These are phyloP conservation scores for Microcyclosporella mali DNA, from an alignment of 2,329 filamentous ascomycete species.

Conservation along the genomic window DNA sequence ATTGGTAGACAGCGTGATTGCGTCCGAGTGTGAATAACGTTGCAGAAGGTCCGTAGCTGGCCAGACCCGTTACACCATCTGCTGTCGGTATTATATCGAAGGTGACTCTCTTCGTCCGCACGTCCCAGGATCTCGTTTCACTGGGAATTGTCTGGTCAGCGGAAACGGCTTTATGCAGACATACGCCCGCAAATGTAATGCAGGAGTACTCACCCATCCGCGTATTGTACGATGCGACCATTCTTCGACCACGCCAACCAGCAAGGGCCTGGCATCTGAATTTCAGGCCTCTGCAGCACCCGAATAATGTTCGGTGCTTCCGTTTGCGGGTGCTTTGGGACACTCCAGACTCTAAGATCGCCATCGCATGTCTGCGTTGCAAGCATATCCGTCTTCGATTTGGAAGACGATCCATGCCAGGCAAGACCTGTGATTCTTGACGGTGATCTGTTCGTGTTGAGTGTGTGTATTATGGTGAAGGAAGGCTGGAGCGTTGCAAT, in stretches of 20 bases:
- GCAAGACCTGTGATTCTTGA: conserved; percentile 81
- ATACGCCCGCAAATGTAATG: background rate
- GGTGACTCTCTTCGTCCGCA: conserved; percentile 93
- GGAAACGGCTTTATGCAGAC: background rate
- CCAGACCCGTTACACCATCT: conserved; percentile 72
- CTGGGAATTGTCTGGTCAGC: conserved; percentile 33
- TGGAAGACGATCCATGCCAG: conserved; percentile 94
- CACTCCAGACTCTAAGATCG: conserved; percentile 92
- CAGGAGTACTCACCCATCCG: conserved; percentile 65
- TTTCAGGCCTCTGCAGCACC: conserved; percentile 73
- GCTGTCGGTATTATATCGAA: conserved; percentile 82
- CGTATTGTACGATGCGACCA: conserved; percentile 86
- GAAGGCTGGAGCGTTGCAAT: conserved; percentile 83
- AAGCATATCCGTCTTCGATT: conserved; percentile 96
- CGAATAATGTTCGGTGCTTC: conserved; percentile 76
- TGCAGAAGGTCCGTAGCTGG: conserved; percentile 85
- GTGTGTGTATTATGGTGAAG: conserved; percentile 89
- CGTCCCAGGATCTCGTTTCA: conserved; percentile 92
- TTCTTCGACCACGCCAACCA: conserved; percentile 99
- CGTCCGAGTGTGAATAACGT: conserved; percentile 84
- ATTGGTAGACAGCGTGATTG: conserved; percentile 88
- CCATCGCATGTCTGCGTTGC: conserved; percentile 88
- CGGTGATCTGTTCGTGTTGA: conserved; percentile 75
- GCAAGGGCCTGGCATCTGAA: conserved; percentile 67
- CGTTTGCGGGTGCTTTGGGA: conserved; percentile 73